Percentiles rank a stretch among this genome's conserved stretches.
These are phyloP conservation scores for Skeletonema tropicum DNA, from an alignment of 108 stramenopile species.

Conservation along the genomic window DNA sequence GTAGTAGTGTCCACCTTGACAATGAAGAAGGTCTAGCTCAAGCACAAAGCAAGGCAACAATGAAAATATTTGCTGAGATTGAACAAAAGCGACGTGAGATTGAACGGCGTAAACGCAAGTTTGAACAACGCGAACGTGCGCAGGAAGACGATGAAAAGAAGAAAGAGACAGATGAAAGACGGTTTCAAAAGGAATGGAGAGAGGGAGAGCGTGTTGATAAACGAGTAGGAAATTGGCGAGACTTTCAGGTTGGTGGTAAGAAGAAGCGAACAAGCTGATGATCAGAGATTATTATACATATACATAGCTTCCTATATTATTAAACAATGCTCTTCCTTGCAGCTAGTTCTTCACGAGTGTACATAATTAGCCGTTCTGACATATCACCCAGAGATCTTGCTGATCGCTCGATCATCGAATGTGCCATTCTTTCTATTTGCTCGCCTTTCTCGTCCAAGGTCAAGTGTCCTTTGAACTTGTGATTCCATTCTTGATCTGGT, in stretches of 20 bases:
- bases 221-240: constrained; percentile 89
- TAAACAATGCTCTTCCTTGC: background rate
- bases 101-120: constrained; percentile 72
- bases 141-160: constrained; percentile 83
- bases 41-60: constrained; percentile 65
- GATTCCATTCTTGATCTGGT: background rate
- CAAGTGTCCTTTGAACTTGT: background rate
- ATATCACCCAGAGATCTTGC: too few species aligned
- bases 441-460: background rate
- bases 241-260: constrained; percentile 66
- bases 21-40: constrained; percentile 40
- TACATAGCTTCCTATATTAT: too few species aligned
- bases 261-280: constrained; percentile 6
- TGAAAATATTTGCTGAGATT: constrained; percentile 85
- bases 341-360: too few species aligned
- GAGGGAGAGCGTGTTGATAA: constrained; percentile 79
- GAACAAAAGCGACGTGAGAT: constrained; percentile 81
- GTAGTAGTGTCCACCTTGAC: background rate
- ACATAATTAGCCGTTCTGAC: too few species aligned
- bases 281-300: background rate
- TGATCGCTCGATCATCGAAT: background rate
- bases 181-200: constrained; percentile 83
- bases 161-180: constrained; percentile 67
- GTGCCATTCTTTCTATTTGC: background rate
- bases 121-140: constrained; percentile 78